These are phyloP conservation scores for Leccinum angustisporum DNA, from an alignment of 1,284 basidiomycete species.

Conservation along the genomic window DNA sequence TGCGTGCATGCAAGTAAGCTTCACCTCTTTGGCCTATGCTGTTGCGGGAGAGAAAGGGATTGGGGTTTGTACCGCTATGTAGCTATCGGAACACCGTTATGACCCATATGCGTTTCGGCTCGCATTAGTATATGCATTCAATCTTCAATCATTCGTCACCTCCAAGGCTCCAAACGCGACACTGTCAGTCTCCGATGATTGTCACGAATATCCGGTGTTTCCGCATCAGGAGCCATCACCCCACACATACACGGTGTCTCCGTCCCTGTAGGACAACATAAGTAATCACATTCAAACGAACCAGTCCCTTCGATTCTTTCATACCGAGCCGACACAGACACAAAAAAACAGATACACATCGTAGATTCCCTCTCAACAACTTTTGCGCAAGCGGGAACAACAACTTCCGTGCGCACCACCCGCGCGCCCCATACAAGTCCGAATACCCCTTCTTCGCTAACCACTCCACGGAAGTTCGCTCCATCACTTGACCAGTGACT, in stretches of 20 bases:
- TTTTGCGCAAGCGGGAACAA: slow-evolving; percentile 78
- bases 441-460: slow-evolving; percentile 83
- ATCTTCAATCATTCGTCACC: neutral
- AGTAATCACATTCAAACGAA: neutral
- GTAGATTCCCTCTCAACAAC: slow-evolving; percentile 71
- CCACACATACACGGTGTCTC: slow-evolving; percentile 33
- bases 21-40: no score
- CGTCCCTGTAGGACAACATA: slow-evolving; percentile 26
- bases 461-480: slow-evolving; percentile 49
- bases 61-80: no score
- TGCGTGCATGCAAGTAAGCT: neutral
- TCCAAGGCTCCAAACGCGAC: slow-evolving; percentile 1
- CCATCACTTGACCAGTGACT: no score
- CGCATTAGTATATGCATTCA: neutral
- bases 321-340: neutral
- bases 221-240: slow-evolving; percentile 12
- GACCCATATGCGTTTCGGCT: no score
- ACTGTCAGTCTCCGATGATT: slow-evolving; percentile 29
- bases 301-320: neutral
- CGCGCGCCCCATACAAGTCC: slow-evolving; percentile 80
- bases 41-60: no score
- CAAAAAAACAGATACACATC: slow-evolving; percentile 41
- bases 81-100: no score
- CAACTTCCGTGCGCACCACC: slow-evolving; percentile 71
- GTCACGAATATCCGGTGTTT: slow-evolving; percentile 33